Conservation (phyloP, 2,329 filamentous ascomycete species). For the Alternaria arborescens region DNA sequence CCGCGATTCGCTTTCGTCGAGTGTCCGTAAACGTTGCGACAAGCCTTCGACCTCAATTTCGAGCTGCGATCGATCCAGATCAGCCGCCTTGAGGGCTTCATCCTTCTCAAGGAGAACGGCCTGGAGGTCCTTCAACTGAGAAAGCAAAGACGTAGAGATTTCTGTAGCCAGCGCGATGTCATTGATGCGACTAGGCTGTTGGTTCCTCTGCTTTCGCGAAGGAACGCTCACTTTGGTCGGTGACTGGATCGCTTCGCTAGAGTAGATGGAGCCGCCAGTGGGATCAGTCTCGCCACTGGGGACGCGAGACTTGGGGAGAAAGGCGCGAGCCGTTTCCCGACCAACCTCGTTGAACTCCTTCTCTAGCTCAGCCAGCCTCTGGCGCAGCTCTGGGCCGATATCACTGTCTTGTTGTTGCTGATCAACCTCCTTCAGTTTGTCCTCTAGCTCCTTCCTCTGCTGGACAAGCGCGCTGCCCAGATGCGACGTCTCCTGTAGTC, state of each 20-base stretch:
- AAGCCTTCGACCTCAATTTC: constrained; percentile 84
- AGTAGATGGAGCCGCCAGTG: constrained; percentile 63
- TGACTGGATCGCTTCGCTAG: constrained; percentile 82
- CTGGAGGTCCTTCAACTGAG: constrained; percentile 93
- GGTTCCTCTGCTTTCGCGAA: constrained; percentile 88
- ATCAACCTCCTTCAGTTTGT: constrained; percentile 85
- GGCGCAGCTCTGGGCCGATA: constrained; percentile 81
- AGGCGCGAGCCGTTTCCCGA: constrained; percentile 85
- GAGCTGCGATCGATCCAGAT: constrained; percentile 77
- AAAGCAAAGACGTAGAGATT: constrained; percentile 91
- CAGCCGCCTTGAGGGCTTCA: constrained; percentile 78
- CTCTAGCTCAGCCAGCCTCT: constrained; percentile 86
- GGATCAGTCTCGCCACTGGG: constrained; percentile 63
- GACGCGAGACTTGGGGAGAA: constrained; percentile 81
- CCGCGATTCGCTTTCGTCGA: constrained; percentile 93
- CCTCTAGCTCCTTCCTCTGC: constrained; percentile 83
- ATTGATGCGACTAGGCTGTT: constrained; percentile 85
- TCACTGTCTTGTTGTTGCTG: constrained; percentile 74
- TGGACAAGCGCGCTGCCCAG: constrained; percentile 86
- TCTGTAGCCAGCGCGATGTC: constrained; percentile 99
- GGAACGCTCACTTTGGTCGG: constrained; percentile 89
- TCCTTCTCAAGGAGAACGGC: constrained; percentile 85
- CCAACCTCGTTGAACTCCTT: constrained; percentile 95
- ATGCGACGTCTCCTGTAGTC: constrained; percentile 89
- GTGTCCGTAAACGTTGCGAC: constrained; percentile 77